Percentiles rank a stretch among this genome's conserved stretches.
These are phyloP conservation scores for Boletus vermiculosoides DNA, from an alignment of 768 basidiomycete genomes.

Conservation along the genomic window DNA sequence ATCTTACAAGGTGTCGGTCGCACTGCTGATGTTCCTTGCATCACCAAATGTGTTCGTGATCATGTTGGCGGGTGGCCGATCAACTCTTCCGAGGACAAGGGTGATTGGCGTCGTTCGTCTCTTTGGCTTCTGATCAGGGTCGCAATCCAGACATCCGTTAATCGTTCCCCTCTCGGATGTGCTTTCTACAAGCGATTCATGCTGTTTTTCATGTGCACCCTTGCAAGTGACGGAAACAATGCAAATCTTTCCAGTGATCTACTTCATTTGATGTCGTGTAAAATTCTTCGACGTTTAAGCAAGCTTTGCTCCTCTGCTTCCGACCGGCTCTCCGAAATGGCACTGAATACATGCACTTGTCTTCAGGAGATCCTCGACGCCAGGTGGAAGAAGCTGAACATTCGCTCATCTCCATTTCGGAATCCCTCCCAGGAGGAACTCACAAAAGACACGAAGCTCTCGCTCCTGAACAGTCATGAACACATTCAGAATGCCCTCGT, in stretches of 20 bases:
- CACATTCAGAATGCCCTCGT: neutral
- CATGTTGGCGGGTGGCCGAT: slow-evolving; percentile 7
- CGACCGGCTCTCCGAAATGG: slow-evolving; percentile 38
- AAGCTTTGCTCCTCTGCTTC: slow-evolving; percentile 12
- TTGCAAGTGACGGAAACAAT: slow-evolving; percentile 21
- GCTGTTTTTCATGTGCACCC: slow-evolving; percentile 36
- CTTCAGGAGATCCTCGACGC: slow-evolving; percentile 24
- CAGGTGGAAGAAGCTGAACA: slow-evolving; percentile 34
- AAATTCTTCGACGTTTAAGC: slow-evolving; percentile 16
- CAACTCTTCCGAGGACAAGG: neutral
- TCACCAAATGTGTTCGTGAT: slow-evolving; percentile 30
- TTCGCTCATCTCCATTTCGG: slow-evolving; percentile 11
- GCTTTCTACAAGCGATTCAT: slow-evolving; percentile 47
- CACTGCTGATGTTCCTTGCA: slow-evolving; percentile 8
- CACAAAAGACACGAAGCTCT: neutral
- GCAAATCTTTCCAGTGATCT: slow-evolving; percentile 17
- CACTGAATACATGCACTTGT: slow-evolving; percentile 30
- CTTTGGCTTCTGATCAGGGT: slow-evolving; percentile 37
- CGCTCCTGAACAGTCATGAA: neutral
- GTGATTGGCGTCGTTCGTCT: slow-evolving; percentile 27
- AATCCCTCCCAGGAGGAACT: neutral
- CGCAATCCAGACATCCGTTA: slow-evolving; percentile 26
- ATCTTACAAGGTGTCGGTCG: slow-evolving; percentile 7
- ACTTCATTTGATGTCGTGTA: slow-evolving; percentile 25
- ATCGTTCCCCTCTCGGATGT: slow-evolving; percentile 4